phyloP scores from a whole-genome alignment of 176 grass and related monocot species.

The Triticum dicoccoides region DNA sequence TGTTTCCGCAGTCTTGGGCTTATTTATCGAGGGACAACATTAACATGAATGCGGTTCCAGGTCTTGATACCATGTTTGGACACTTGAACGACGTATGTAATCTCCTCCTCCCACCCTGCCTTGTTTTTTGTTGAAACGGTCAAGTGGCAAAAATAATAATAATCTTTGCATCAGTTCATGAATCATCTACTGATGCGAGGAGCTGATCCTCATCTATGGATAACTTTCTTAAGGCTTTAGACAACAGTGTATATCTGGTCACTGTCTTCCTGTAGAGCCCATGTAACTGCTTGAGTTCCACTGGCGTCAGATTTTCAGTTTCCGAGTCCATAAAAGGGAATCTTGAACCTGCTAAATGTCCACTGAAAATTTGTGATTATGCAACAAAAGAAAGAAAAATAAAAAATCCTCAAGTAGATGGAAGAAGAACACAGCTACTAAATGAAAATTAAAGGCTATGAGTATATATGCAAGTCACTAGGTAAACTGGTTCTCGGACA shows the following conservation, averaged over 20 bases:
- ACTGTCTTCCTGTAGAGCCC: slow-evolving; percentile 64
- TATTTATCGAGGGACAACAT: neutral
- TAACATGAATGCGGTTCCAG: neutral
- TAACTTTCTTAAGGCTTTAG: slow-evolving; percentile 58
- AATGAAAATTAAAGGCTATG: neutral
- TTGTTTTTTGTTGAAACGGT: neutral
- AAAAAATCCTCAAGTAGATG: neutral
- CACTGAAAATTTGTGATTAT: neutral
- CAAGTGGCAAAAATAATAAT: neutral
- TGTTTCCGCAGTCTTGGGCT: neutral
- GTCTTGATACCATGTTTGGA: neutral
- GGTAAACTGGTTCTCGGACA: neutral
- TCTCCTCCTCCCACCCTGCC: neutral
- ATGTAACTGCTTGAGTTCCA: slow-evolving; percentile 67
- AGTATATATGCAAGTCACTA: neutral
- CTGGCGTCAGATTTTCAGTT: slow-evolving; percentile 46
- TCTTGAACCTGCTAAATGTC: slow-evolving; percentile 32
- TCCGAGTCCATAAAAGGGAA: slow-evolving; percentile 78
- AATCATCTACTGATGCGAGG: slow-evolving; percentile 33
- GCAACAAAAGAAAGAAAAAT: neutral
- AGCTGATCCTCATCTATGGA: slow-evolving; percentile 68
- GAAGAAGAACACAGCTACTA: neutral
- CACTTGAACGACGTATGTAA: neutral
- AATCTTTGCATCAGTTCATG: slow-evolving; percentile 27
- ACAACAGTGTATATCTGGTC: slow-evolving; percentile 53